Conservation (phyloP, 2,329 filamentous ascomycete genomes). For the Rachicladosporium sp. region DNA sequence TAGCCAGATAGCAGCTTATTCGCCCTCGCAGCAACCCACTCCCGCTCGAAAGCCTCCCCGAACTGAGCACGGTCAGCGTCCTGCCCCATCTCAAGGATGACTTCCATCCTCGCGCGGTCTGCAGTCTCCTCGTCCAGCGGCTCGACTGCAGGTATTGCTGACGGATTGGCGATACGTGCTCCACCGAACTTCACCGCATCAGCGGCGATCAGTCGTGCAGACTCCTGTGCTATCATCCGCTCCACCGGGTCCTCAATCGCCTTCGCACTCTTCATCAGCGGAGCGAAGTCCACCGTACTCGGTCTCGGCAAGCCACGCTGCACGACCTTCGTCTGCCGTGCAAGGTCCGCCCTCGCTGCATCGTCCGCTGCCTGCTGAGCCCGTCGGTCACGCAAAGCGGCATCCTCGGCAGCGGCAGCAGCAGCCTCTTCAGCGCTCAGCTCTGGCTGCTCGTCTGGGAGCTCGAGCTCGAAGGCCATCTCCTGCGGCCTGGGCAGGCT, state of each 20-base stretch:
- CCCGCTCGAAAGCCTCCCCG: conserved; percentile 26
- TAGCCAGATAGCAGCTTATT: conserved; percentile 57
- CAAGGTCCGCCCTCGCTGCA: conserved; percentile 56
- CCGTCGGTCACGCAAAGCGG: conserved; percentile 63
- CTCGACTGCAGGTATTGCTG: conserved; percentile 41
- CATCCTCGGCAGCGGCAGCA: conserved; percentile 50
- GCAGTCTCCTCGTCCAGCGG: conserved; percentile 59
- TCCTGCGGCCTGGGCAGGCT: conserved; percentile 86
- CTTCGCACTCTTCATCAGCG: conserved; percentile 52
- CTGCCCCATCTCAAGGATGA: conserved; percentile 54
- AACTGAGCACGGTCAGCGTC: conserved; percentile 33
- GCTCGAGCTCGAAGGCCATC: conserved; percentile 83
- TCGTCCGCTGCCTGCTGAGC: conserved; percentile 52
- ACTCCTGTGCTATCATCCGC: conserved; percentile 61
- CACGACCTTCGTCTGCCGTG: conserved; percentile 79
- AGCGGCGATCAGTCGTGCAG: conserved; percentile 65
- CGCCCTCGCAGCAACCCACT: conserved; percentile 39
- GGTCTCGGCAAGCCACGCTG: conserved; percentile 74
- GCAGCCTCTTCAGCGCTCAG: conserved; percentile 28
- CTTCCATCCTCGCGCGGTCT: conserved; percentile 61
- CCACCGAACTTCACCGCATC: conserved; percentile 69
- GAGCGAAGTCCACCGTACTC: conserved; percentile 55
- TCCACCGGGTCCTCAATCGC: conserved; percentile 51
- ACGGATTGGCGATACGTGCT: conserved; percentile 49
- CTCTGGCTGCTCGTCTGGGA: conserved; percentile 71